Conservation (phyloP, 441 rosid species). For the Jatropha podagrica region DNA sequence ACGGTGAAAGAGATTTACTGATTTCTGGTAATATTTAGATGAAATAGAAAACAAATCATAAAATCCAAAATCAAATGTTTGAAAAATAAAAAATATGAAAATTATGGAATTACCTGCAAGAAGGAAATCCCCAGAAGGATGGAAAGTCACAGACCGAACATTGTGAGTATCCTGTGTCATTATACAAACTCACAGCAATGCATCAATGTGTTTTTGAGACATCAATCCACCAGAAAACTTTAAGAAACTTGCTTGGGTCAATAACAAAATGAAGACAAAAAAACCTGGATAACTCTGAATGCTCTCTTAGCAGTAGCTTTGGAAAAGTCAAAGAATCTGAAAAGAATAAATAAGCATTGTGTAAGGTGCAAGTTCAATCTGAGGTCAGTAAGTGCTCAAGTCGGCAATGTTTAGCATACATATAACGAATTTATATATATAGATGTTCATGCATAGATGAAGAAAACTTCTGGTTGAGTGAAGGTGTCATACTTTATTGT, state of each 20-base stretch:
- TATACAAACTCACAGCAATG: constrained; percentile 23
- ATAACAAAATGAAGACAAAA: constrained; percentile 22
- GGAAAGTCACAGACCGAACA: constrained; percentile 75
- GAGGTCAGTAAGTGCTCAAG: not conserved
- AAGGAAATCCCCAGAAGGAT: constrained; percentile 83
- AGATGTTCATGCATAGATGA: not conserved
- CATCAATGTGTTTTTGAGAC: constrained; percentile 11
- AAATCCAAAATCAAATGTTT: not conserved
- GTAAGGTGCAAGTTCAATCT: not conserved
- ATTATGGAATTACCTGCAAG: constrained; percentile 54
- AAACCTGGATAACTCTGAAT: constrained; percentile 81
- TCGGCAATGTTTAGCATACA: not conserved
- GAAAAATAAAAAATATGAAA: constrained; percentile 7
- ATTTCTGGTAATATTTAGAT: not conserved
- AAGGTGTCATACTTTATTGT: constrained; percentile 60
- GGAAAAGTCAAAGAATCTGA: constrained; percentile 83
- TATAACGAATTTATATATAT: not conserved
- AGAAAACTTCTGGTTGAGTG: not conserved
- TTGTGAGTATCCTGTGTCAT: constrained; percentile 77
- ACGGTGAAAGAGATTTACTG: not conserved
- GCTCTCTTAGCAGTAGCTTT: constrained; percentile 86
- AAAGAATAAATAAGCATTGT: constrained; percentile 17
- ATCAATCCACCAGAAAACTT: constrained; percentile 20
- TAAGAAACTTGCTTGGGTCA: constrained; percentile 12
- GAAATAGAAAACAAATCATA: not conserved